Conservation (phyloP, 73 alveolate genomes). For the Stentor roeselii region DNA sequence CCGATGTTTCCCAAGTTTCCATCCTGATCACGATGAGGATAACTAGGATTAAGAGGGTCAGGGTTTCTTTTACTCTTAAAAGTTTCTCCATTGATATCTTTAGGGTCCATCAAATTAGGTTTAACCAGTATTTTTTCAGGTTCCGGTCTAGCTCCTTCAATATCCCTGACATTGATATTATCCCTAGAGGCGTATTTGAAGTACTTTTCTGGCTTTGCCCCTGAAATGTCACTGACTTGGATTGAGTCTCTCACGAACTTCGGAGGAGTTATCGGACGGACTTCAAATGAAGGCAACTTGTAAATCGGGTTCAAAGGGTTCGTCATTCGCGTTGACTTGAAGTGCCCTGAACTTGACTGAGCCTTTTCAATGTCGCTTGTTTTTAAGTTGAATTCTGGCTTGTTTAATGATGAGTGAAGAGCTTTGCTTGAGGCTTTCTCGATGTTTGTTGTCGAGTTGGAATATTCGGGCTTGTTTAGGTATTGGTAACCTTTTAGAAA, state of each 20-base stretch:
- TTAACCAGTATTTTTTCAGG: background rate
- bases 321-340: constrained; percentile 41
- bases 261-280: constrained; percentile 70
- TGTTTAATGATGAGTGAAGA: constrained; percentile 43
- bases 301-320: constrained; percentile 79
- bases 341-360: constrained; percentile 46
- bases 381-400: constrained; percentile 41
- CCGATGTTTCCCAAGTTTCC: constrained; percentile 33
- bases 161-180: constrained; percentile 60
- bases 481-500: background rate
- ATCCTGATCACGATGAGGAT: constrained; percentile 28
- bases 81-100: background rate
- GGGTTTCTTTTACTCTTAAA: background rate
- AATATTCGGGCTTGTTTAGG: background rate
- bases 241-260: constrained; percentile 80
- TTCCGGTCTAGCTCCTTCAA: constrained; percentile 62
- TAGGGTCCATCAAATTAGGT: background rate
- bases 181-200: constrained; percentile 62
- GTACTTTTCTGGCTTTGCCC: constrained; percentile 65
- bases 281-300: constrained; percentile 66
- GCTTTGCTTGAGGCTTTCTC: background rate
- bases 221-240: constrained; percentile 71
- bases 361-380: constrained; percentile 42
- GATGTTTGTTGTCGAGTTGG: background rate
- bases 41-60: constrained; percentile 33